These are phyloP conservation scores for Termitomyces sp. DNA, from an alignment of 768 basidiomycete genomes.

Conservation along the genomic window DNA sequence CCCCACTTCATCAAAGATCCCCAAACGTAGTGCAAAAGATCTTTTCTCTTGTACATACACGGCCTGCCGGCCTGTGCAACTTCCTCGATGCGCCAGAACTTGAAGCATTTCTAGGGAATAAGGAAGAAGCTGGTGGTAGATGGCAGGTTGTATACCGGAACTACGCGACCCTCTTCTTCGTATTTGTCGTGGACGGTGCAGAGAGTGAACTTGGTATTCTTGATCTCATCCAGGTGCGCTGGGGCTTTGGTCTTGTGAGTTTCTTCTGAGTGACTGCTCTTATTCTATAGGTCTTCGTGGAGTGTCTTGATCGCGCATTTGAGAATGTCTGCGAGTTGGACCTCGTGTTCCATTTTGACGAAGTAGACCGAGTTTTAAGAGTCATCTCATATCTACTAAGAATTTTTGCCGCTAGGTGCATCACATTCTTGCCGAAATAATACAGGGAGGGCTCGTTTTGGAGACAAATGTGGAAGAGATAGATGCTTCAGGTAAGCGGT, in stretches of 20 bases:
- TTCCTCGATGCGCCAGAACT: constrained; percentile 93
- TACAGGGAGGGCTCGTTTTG: constrained; percentile 93
- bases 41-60: constrained; percentile 78
- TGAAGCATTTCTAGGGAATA: constrained; percentile 62
- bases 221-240: constrained; percentile 85
- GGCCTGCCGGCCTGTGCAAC: constrained; percentile 85
- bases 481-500: constrained; percentile 52
- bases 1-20: constrained; percentile 62
- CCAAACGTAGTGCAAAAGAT: constrained; percentile 81
- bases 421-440: constrained; percentile 91
- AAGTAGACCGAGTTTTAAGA: constrained; percentile 42
- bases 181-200: constrained; percentile 92
- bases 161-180: constrained; percentile 96
- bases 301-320: constrained; percentile 91
- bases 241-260: neutral
- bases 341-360: constrained; percentile 97
- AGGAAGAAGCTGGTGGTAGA: constrained; percentile 49
- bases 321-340: constrained; percentile 99
- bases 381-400: neutral
- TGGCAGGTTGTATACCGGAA: constrained; percentile 90
- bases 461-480: constrained; percentile 94
- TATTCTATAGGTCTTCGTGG: constrained; percentile 80
- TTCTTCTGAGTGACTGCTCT: neutral
- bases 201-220: constrained; percentile 97
- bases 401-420: constrained; percentile 61